phyloP scores from a whole-genome alignment of 768 basidiomycete species.

The Piloderma croceum region DNA sequence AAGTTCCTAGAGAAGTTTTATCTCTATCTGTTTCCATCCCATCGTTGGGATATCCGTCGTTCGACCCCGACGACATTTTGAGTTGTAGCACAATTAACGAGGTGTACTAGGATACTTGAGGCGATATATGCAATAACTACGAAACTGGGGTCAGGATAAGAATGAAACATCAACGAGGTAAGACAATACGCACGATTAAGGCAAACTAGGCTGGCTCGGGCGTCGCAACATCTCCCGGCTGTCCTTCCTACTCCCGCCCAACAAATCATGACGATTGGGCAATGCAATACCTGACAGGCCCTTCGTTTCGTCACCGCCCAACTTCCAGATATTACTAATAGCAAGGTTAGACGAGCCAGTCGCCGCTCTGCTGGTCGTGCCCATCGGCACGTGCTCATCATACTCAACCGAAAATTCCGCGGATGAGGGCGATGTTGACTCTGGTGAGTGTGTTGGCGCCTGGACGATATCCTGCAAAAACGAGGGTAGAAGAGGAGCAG shows the following conservation, averaged over 20 bases:
- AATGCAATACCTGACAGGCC: conserved; percentile 46
- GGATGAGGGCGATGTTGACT: conserved; percentile 60
- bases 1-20: too few relatives aligned
- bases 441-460: conserved; percentile 59
- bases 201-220: too few relatives aligned
- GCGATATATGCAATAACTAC: too few relatives aligned
- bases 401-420: conserved; percentile 65
- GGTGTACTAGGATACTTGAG: too few relatives aligned
- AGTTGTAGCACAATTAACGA: too few relatives aligned
- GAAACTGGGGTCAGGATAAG: too few relatives aligned
- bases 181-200: too few relatives aligned
- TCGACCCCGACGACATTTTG: too few relatives aligned
- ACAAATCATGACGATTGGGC: conserved; percentile 34
- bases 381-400: conserved; percentile 18
- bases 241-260: conserved; percentile 34
- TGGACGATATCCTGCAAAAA: conserved; percentile 73
- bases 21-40: too few relatives aligned
- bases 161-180: too few relatives aligned
- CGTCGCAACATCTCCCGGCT: conserved; percentile 36
- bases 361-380: conserved; percentile 2
- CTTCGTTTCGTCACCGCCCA: conserved; percentile 68
- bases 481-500: conserved; percentile 58
- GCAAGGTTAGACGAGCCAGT: conserved; percentile 24
- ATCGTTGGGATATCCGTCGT: too few relatives aligned
- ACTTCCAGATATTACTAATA: conserved; percentile 59